phyloP scores from a whole-genome alignment of 2,329 filamentous ascomycete genomes.

The Podosphaera aphanis region DNA sequence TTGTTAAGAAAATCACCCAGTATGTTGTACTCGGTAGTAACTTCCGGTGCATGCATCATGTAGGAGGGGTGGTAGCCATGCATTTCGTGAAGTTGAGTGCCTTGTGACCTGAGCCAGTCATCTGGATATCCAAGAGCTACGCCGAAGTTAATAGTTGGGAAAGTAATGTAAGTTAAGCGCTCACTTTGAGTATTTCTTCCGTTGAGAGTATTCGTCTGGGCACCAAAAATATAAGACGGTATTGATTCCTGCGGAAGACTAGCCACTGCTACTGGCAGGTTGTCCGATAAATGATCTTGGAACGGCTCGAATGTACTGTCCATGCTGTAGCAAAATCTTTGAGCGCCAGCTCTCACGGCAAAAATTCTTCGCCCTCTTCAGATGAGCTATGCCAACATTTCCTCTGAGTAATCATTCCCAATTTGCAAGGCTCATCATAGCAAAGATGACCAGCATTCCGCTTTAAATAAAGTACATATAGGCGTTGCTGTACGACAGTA shows the following conservation, averaged over 20 bases:
- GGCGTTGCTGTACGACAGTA: conserved; percentile 45
- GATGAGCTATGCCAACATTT: conserved; percentile 40
- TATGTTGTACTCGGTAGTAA: conserved; percentile 88
- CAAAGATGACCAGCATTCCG: conserved; percentile 96
- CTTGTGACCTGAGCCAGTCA: conserved; percentile 47
- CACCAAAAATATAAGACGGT: conserved; percentile 41
- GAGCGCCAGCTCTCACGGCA: conserved; percentile 27
- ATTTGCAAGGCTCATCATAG: conserved; percentile 87
- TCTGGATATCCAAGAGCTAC: conserved; percentile 59
- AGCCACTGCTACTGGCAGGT: conserved; percentile 17
- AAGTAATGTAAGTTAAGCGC: conserved; percentile 18
- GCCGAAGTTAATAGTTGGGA: conserved; percentile 7
- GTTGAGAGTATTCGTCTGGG: conserved; percentile 36
- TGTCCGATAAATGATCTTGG: conserved; percentile 24
- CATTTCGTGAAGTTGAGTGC: conserved; percentile 75
- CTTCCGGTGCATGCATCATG: conserved; percentile 84
- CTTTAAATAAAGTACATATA: conserved; percentile 94
- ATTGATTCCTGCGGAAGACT: conserved; percentile 26
- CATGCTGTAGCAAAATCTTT: conserved; percentile 22
- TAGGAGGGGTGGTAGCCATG: conserved; percentile 82
- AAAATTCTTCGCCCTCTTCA: conserved; percentile 34
- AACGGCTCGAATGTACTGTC: conserved; percentile 31
- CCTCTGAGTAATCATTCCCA: conserved; percentile 37
- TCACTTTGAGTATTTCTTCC: conserved; percentile 53
- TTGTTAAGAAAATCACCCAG: conserved; percentile 91